These are phyloP conservation scores for Tetradesmus obliquus DNA, from an alignment of 139 green algal genomes.

Conservation along the genomic window DNA sequence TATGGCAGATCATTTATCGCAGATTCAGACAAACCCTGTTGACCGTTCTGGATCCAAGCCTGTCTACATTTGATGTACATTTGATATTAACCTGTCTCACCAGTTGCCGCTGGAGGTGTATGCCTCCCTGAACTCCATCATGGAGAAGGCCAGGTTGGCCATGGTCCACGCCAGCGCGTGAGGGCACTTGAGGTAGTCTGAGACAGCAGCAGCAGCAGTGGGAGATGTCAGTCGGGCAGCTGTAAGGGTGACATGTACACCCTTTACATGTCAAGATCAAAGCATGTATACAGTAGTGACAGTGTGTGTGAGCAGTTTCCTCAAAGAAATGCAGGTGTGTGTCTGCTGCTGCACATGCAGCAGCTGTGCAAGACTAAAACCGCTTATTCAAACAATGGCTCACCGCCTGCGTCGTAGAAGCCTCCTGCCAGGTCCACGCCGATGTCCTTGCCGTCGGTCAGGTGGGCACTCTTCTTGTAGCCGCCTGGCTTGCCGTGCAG, in stretches of 20 bases:
- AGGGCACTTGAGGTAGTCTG: slow-evolving; percentile 52
- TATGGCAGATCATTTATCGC: not conserved
- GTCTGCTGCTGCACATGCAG: not conserved
- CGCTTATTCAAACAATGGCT: no score
- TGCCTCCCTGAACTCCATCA: slow-evolving; percentile 47
- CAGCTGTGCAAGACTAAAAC: no score
- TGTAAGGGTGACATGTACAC: not conserved
- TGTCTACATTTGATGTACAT: no score
- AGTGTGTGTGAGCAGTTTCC: not conserved
- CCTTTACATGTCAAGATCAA: not conserved
- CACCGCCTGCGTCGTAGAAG: slow-evolving; percentile 73
- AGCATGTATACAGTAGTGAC: not conserved
- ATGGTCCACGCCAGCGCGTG: slow-evolving; percentile 43
- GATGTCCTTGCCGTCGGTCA: slow-evolving; percentile 48
- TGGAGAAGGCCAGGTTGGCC: slow-evolving; percentile 34
- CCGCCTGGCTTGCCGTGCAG: slow-evolving; percentile 26
- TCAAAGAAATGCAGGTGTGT: not conserved
- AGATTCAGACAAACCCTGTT: no score
- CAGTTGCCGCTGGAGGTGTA: slow-evolving; percentile 22
- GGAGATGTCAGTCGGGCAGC: not conserved
- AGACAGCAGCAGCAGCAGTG: not conserved
- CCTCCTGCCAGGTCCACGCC: slow-evolving; percentile 60
- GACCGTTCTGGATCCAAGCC: no score
- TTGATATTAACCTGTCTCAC: no score
- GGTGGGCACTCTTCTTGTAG: slow-evolving; percentile 18